These are phyloP conservation scores for Tetradesmus lagerheimii DNA, from an alignment of 139 green algal species.

Conservation along the genomic window DNA sequence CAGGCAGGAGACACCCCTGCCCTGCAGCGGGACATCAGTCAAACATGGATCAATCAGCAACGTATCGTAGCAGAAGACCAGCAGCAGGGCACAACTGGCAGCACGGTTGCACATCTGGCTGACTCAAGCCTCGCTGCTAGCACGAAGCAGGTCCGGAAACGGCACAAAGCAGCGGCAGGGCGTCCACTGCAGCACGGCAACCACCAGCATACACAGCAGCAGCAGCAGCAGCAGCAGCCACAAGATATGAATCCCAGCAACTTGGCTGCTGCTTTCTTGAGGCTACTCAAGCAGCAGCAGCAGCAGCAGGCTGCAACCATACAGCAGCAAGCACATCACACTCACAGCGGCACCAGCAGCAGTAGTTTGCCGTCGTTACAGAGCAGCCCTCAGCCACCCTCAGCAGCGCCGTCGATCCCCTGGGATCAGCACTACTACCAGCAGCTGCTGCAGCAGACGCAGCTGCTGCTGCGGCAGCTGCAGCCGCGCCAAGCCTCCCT, in stretches of 20 bases:
- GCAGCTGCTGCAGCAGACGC: conserved; percentile 22
- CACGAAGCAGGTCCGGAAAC: background rate
- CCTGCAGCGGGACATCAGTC: background rate
- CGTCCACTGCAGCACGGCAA: background rate
- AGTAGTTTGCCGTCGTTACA: background rate
- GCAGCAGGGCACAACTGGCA: background rate
- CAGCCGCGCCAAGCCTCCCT: conserved; percentile 22
- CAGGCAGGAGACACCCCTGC: background rate
- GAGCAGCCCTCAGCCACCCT: background rate
- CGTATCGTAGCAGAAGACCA: background rate
- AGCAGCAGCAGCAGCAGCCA: background rate
- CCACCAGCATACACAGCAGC: background rate
- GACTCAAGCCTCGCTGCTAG: background rate
- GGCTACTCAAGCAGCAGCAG: background rate
- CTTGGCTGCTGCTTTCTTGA: background rate
- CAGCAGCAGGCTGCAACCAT: background rate
- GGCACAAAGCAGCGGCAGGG: background rate
- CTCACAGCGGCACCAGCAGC: background rate
- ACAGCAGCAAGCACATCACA: background rate
- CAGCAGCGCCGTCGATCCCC: background rate
- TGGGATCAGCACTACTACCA: background rate
- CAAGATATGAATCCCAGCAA: background rate
- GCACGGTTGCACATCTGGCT: background rate
- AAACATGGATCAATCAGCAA: background rate
- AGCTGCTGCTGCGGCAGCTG: background rate